A percentile compares a stretch with the other conserved stretches of the same genome.
Conservation (phyloP, 2,329 filamentous ascomycete species). For the Trichophyton rubrum region DNA sequence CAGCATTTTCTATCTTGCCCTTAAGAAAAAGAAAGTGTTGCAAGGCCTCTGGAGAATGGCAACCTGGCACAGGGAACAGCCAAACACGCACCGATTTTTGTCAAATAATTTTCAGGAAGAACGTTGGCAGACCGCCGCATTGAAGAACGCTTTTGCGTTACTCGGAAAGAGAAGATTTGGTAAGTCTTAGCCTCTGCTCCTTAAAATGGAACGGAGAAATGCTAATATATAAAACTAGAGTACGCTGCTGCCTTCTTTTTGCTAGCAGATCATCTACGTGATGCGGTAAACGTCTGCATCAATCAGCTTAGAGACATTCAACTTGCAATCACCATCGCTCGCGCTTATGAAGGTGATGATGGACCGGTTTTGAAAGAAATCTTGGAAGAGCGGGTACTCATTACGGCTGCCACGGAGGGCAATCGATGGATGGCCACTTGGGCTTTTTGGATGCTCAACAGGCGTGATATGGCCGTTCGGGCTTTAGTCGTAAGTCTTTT, state of each 20-base stretch:
- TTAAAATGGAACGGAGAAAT: not conserved
- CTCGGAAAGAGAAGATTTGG: conserved; percentile 81
- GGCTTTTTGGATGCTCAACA: conserved; percentile 84
- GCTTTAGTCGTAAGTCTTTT: conserved; percentile 56
- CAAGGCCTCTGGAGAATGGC: conserved; percentile 93
- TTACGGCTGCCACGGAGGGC: conserved; percentile 63
- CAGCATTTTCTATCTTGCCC: conserved; percentile 77
- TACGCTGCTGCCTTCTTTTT: conserved; percentile 96
- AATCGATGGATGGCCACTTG: conserved; percentile 92
- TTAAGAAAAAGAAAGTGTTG: conserved; percentile 80
- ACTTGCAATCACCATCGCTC: conserved; percentile 73
- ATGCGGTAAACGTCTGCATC: conserved; percentile 74
- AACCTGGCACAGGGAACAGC: conserved; percentile 74
- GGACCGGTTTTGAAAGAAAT: conserved; percentile 61
- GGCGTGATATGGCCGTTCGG: conserved; percentile 71
- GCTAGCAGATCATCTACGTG: conserved; percentile 68
- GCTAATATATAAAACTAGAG: conserved; percentile 39
- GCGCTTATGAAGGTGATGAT: conserved; percentile 84
- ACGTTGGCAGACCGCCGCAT: conserved; percentile 74
- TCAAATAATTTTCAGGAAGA: conserved; percentile 82
- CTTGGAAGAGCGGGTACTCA: conserved; percentile 66
- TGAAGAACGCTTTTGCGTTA: conserved; percentile 93
- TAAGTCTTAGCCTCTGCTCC: conserved; percentile 29
- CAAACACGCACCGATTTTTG: conserved; percentile 63
- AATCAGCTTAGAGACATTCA: conserved; percentile 82